These are phyloP conservation scores for Pterocarpus macrocarpus DNA, from an alignment of 306 rosid species.

Conservation along the genomic window DNA sequence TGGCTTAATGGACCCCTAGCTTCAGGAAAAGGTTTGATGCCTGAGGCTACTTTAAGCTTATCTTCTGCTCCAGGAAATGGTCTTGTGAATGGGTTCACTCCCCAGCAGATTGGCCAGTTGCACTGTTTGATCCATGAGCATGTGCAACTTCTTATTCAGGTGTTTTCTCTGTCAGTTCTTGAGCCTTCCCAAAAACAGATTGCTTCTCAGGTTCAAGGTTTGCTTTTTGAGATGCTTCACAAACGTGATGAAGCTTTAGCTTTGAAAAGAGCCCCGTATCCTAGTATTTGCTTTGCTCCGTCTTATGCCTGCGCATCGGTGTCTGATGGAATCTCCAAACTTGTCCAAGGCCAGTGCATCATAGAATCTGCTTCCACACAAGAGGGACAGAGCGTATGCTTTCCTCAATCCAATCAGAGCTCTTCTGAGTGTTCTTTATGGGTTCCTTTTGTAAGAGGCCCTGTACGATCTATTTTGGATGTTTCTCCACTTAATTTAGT, in stretches of 20 bases:
- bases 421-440: conserved; percentile 64
- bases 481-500: conserved; percentile 81
- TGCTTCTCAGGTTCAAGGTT: conserved; percentile 82
- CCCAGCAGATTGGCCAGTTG: conserved; percentile 83
- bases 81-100: conserved; percentile 81
- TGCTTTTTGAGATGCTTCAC: conserved; percentile 82
- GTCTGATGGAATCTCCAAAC: conserved; percentile 58
- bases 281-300: conserved; percentile 74
- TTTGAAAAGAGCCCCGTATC: conserved; percentile 73
- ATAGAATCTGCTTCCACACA: conserved; percentile 52
- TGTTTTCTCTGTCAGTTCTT: conserved; percentile 76
- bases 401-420: conserved; percentile 59
- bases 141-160: conserved; percentile 93
- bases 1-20: conserved; percentile 58
- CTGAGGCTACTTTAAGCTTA: conserved; percentile 53
- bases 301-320: conserved; percentile 56
- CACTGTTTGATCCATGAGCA: conserved; percentile 88
- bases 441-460: conserved; percentile 72
- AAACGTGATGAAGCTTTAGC: conserved; percentile 69
- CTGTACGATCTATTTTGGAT: conserved; percentile 71
- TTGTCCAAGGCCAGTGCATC: conserved; percentile 49
- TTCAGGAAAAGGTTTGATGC: conserved; percentile 60
- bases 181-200: conserved; percentile 81
- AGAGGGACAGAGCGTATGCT: conserved; percentile 43
- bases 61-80: conserved; percentile 62